Evolutionary conservation across 1,139 yeast genomes (phyloP), one percentile per base, ranked within the genome.

Genomic region (Blastobotrys serpentis): DNA sequence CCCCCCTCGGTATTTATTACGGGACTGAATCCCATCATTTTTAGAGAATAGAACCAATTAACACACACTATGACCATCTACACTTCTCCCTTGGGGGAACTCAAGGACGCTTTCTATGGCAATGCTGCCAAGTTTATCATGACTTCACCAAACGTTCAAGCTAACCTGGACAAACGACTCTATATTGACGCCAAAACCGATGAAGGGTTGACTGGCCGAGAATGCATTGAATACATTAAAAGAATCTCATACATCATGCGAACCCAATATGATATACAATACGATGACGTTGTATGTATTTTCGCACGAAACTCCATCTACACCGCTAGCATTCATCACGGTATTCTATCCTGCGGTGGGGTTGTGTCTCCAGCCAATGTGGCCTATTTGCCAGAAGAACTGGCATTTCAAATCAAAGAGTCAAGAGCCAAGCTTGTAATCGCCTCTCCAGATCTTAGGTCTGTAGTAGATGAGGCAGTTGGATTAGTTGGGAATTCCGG

Each of bases 321-420:
- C 50, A 53, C 58, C 16, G 63, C 69, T 1, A 49, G 56, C 1
- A 47, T 68, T n/a, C 70, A 67, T 46, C 60, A 59, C 38, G 69
- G 66, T 1, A 56, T 63, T n/a, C 52, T 66, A 11, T 52, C 62
- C 23, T 54, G 60, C 7, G 73, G 71, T 5, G 73, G 65, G 2
- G 50, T 64, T 6, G 56, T 69, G 16, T 57, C 69, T 2, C 73
- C 74, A 2, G 71, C 70, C 2, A 69, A 67, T 48, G 57, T 63
- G 22, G 59, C 63, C 42, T 70, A 69, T 53, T 52, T 56, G 17
- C 58, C 66, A 19, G 58, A 56, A 14, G 74, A 70, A 52, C 61
- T 70, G n/a, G 58, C 62, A 14, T 68, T 67, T 50, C 74, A 71
- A 54, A 51, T 70, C 37, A 50, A 52, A 30, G 58, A 59, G 33